Evolutionary conservation across 2,329 filamentous ascomycete genomes (phyloP).

Genomic region (Phialophora macrospora): DNA sequence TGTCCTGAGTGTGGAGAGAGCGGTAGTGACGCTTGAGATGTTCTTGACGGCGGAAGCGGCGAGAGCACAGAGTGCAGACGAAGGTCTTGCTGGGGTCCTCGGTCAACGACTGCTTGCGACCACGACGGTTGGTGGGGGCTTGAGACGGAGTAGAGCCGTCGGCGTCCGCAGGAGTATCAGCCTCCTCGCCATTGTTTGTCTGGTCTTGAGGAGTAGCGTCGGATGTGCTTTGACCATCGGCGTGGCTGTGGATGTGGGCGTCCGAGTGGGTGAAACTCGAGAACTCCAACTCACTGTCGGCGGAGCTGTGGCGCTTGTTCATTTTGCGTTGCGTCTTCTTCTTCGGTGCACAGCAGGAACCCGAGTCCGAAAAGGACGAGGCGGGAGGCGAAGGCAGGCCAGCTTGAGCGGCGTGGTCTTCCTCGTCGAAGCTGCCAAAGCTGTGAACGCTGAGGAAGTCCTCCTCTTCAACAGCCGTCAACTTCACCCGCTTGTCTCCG

Average conservation of each 20-base stretch:
- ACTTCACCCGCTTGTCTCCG: conserved; percentile 72
- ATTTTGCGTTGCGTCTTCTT: conserved; percentile 53
- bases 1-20: conserved; percentile 96
- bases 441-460: conserved; percentile 77
- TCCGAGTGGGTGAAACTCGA: conserved; percentile 42
- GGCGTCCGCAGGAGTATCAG: conserved; percentile 47
- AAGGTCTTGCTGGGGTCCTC: conserved; percentile 99
- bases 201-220: conserved; percentile 49
- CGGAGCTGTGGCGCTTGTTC: conserved; percentile 39
- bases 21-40: conserved; percentile 98
- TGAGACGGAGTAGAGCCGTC: conserved; percentile 31
- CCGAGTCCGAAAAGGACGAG: conserved; percentile 61
- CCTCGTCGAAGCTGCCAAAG: conserved; percentile 75
- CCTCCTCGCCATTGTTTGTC: conserved; percentile 51
- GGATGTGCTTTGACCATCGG: conserved; percentile 52
- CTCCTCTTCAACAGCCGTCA: conserved; percentile 70
- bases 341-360: conserved; percentile 44
- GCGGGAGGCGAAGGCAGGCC: conserved; percentile 68
- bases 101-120: conserved; percentile 96
- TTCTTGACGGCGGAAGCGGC: conserved; percentile 96
- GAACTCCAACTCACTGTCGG: conserved; percentile 43
- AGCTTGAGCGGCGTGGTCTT: conserved; percentile 63
- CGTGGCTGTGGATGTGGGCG: conserved; percentile 45
- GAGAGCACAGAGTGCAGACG: conserved; percentile 93
- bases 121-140: conserved; percentile 78